Conservation (phyloP, 352 stramenopile genomes). For the Globisporangium cederbergense region DNA sequence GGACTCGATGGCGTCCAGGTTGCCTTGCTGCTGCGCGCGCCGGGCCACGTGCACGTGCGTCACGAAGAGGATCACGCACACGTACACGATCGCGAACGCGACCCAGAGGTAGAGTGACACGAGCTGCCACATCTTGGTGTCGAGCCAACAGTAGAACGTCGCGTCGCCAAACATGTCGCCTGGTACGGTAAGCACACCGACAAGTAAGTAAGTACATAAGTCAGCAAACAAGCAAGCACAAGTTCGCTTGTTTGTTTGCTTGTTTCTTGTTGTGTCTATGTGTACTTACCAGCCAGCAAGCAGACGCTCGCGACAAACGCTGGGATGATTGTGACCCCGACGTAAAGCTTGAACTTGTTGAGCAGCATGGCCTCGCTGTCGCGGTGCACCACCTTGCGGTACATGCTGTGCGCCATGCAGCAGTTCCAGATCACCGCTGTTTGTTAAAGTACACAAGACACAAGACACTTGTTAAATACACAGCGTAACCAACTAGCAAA, state of each 20-base stretch:
- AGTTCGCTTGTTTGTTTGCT: slow-evolving; percentile 2
- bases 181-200: slow-evolving; percentile 1
- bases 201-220: slow-evolving; percentile 1
- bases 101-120: slow-evolving; percentile 67
- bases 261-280: background rate
- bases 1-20: slow-evolving; percentile 64
- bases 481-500: background rate
- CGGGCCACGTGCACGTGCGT: slow-evolving; percentile 55
- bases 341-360: slow-evolving; percentile 56
- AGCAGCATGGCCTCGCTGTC: slow-evolving; percentile 65
- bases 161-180: slow-evolving; percentile 32
- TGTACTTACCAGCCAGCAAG: slow-evolving; percentile 30
- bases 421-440: slow-evolving; percentile 65
- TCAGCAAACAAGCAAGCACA: background rate
- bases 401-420: slow-evolving; percentile 69
- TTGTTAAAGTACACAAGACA: too few species aligned
- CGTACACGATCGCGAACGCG: slow-evolving; percentile 55
- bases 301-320: slow-evolving; percentile 32
- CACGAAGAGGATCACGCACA: slow-evolving; percentile 59
- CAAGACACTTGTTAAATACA: too few species aligned
- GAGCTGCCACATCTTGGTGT: slow-evolving; percentile 42
- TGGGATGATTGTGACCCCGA: slow-evolving; percentile 42
- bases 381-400: slow-evolving; percentile 58
- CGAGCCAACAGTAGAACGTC: slow-evolving; percentile 80
- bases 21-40: slow-evolving; percentile 37